These are phyloP conservation scores for Plenodomus lindquistii DNA, from an alignment of 2,329 filamentous ascomycete genomes.

Conservation along the genomic window DNA sequence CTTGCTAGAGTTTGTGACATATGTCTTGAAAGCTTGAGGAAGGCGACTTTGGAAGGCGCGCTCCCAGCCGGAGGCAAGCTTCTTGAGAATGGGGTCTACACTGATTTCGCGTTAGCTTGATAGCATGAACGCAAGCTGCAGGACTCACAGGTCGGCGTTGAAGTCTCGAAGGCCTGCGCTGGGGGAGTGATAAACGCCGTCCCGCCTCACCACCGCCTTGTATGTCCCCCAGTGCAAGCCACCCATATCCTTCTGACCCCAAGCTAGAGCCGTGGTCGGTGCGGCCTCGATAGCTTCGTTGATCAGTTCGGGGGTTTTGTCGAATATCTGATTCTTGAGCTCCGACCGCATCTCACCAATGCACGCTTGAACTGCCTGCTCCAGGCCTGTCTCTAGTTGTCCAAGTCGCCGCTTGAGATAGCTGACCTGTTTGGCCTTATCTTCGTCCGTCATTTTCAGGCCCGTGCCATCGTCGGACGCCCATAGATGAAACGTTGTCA, in stretches of 20 bases:
- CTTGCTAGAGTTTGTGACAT: constrained; percentile 37
- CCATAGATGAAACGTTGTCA: constrained; percentile 60
- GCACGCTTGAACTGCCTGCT: constrained; percentile 46
- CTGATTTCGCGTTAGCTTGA: not conserved
- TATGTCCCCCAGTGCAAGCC: constrained; percentile 59
- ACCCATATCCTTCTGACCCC: constrained; percentile 49
- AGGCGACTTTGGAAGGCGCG: constrained; percentile 49
- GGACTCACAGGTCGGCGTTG: constrained; percentile 43
- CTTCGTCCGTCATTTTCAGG: constrained; percentile 46
- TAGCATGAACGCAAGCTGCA: not conserved
- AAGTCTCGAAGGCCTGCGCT: constrained; percentile 46
- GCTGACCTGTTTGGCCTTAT: constrained; percentile 44
- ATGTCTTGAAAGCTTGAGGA: constrained; percentile 46
- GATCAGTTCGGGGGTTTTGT: constrained; percentile 48
- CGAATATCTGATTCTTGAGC: constrained; percentile 53
- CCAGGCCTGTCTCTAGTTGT: constrained; percentile 48
- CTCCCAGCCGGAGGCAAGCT: constrained; percentile 51
- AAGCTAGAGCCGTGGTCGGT: constrained; percentile 33
- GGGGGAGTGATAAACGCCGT: constrained; percentile 51
- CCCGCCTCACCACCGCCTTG: constrained; percentile 58
- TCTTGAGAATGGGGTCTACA: constrained; percentile 45
- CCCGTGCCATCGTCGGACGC: constrained; percentile 49
- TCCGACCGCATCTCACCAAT: constrained; percentile 47
- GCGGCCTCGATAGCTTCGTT: constrained; percentile 46
- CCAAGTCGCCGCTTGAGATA: constrained; percentile 47